These are phyloP conservation scores for Ophiostoma ulmi DNA, from an alignment of 2,329 filamentous ascomycete genomes.

Conservation along the genomic window DNA sequence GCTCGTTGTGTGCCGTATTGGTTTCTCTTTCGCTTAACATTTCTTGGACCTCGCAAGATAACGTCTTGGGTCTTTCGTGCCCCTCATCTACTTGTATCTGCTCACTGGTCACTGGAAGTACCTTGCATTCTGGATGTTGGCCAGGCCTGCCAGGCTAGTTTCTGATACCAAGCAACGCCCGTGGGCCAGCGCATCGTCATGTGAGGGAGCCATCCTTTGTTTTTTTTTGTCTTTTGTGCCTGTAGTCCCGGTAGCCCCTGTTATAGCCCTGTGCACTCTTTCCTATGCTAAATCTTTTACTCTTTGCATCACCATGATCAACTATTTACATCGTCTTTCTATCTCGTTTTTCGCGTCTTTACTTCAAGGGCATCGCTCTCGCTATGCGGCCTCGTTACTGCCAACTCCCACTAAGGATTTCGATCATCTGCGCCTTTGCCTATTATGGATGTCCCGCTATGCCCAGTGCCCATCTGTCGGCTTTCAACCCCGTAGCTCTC, in stretches of 20 bases:
- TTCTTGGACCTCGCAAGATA: too few relatives aligned
- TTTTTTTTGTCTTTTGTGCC: neutral
- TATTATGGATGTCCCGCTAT: neutral
- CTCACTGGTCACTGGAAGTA: neutral
- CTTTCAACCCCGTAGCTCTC: neutral
- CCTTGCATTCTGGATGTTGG: neutral
- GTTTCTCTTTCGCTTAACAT: neutral
- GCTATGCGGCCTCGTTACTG: neutral
- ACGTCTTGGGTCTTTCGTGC: neutral
- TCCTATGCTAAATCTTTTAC: too few relatives aligned
- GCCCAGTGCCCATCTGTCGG: neutral
- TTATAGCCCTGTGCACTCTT: neutral
- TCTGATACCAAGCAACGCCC: slow-evolving; percentile 2
- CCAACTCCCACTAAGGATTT: neutral
- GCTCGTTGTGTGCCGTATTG: neutral
- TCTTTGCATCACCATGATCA: too few relatives aligned
- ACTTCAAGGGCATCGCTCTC: neutral
- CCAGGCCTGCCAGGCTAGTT: neutral
- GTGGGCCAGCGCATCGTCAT: slow-evolving; percentile 2
- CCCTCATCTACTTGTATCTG: neutral
- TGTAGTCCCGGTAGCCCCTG: neutral
- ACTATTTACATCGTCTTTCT: neutral
- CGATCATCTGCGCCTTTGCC: neutral
- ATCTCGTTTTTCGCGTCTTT: too few relatives aligned
- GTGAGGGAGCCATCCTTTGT: neutral